Evolutionary conservation across 73 alveolate species (phyloP), one percentile per base, ranked within the genome.

Genomic region (Urostyla sp.): DNA sequence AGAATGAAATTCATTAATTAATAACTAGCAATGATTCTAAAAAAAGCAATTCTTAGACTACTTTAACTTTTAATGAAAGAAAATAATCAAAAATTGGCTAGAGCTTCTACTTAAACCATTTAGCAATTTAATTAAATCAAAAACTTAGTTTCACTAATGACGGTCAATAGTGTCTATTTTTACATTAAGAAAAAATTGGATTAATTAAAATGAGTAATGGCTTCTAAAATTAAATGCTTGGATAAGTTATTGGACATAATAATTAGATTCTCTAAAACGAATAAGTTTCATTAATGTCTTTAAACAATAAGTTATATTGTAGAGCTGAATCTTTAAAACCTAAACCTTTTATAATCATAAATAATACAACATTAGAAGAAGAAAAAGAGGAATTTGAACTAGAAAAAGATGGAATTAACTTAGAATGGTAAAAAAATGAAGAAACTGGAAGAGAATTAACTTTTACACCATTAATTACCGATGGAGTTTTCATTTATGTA

Each of bases 331-430:
- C 67, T 31, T 1, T 66, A 13, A 80, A 80, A 45, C 84, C 82
- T 1, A 80, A 80, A 49, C 84, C 90, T 40, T 66, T 80, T 18
- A 69, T 80, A 15, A 21, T 16, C 10, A 35, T 80, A 0, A 74
- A 80, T 37, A 61, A 82, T 0, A 40, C 18, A 15, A 80, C 80
- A 49, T 76, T 80, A 11, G 90, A 80, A 36, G 90, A 80, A 54
- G 87, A 75, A 54, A 75, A 75, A 67, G 80, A 80, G 23, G 90
- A 80, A 43, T 30, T 80, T n/a, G 90, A 80, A 66, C 55, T 80
- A 1, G 66, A 32, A 18, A 66, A 80, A 28, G 84, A 63, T 13
- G 59, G 50, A 13, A 32, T n/a, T 10, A 75, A 75, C 59, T 54
- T 80, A 44, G 84, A 63, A 23, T 80, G 90, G 82, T 57, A 67